A percentile compares a stretch with the other conserved stretches of the same genome.
phyloP scores from a whole-genome alignment of 345 rosid genomes.

The Eucalyptus grandis region DNA sequence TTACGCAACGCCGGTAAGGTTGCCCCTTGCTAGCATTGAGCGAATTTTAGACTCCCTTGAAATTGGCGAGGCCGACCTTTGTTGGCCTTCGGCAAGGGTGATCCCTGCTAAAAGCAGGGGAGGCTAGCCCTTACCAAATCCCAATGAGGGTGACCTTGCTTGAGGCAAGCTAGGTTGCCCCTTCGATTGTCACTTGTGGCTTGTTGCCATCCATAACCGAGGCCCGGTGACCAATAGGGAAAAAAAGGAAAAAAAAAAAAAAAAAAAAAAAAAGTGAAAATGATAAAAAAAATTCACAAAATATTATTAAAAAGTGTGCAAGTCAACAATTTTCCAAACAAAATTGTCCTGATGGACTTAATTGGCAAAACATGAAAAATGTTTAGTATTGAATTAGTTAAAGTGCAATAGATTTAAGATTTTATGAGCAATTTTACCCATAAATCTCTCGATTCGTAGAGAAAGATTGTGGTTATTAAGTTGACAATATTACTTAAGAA shows the following conservation, averaged over 20 bases:
- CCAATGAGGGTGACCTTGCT: background rate
- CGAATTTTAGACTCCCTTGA: too few species aligned
- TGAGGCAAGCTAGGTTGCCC: background rate
- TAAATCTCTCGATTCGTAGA: background rate
- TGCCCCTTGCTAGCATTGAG: too few species aligned
- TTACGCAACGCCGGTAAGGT: too few species aligned
- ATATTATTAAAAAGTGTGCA: background rate
- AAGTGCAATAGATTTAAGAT: too few species aligned
- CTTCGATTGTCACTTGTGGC: background rate
- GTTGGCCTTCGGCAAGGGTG: accelerated
- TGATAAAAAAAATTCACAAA: too few species aligned
- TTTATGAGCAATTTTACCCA: accelerated
- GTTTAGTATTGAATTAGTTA: too few species aligned
- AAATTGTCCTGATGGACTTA: background rate
- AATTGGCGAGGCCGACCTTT: background rate
- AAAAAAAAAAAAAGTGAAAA: too few species aligned
- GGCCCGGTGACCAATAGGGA: accelerated
- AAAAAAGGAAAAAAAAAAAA: too few species aligned
- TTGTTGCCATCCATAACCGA: accelerated
- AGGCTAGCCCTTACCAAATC: background rate
- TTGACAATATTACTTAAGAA: background rate
- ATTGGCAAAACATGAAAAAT: background rate
- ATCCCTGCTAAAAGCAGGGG: background rate
- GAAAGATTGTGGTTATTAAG: background rate
- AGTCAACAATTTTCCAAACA: background rate